Evolutionary conservation across 176 grass and related monocot genomes (phyloP).

Genomic region (Carex pumila): DNA sequence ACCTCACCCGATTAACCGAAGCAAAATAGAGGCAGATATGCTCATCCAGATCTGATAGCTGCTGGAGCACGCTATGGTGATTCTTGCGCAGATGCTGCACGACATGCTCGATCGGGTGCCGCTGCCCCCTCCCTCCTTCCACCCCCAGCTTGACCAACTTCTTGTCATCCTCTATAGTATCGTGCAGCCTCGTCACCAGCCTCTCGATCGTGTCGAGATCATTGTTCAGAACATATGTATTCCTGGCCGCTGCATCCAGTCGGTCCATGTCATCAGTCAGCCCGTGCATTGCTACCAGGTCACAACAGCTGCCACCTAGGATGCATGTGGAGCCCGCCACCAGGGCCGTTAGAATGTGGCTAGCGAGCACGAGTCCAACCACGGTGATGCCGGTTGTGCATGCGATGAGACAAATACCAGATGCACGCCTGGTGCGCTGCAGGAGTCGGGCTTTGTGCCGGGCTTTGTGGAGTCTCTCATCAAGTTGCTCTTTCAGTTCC

Average conservation of each 20-base stretch:
- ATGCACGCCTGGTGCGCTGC: conserved; percentile 37
- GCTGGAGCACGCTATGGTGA: conserved; percentile 52
- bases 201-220: conserved; percentile 72
- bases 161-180: conserved; percentile 79
- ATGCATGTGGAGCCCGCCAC: conserved; percentile 24
- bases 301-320: conserved; percentile 22
- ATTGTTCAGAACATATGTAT: conserved; percentile 74
- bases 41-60: conserved; percentile 72
- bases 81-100: conserved; percentile 64
- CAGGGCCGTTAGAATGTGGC: conserved; percentile 33
- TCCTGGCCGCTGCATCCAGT: conserved; percentile 66
- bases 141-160: conserved; percentile 60
- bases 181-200: conserved; percentile 61
- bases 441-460: conserved; percentile 38
- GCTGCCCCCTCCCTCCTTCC: conserved; percentile 53
- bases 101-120: conserved; percentile 83
- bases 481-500: conserved; percentile 64
- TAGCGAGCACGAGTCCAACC: conserved; percentile 48
- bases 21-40: conserved; percentile 88
- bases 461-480: conserved; percentile 46
- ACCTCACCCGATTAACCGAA: conserved; percentile 64
- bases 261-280: conserved; percentile 54
- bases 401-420: conserved; percentile 52
- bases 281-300: conserved; percentile 21
- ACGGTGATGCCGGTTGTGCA: conserved; percentile 36